A percentile compares a stretch with the other conserved stretches of the same genome.
phyloP scores from a whole-genome alignment of 257 asterid genomes.

The Capsicum pubescens region DNA sequence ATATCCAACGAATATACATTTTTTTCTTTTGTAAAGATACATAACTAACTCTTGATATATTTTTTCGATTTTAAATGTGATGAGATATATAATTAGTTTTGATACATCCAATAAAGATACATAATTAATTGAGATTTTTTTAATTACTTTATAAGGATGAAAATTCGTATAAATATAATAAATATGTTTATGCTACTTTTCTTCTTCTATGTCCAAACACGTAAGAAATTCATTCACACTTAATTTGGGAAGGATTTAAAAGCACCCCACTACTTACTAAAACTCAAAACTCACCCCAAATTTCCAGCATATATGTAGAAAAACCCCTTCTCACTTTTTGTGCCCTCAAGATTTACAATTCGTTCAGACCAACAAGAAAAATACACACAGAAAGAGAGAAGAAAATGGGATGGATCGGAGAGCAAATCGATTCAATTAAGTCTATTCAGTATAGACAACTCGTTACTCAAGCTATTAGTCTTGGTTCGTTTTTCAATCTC shows the following conservation, averaged over 20 bases:
- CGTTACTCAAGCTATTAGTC: conserved; percentile 79
- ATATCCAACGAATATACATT: no score
- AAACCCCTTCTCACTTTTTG: neutral
- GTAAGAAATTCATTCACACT: no score
- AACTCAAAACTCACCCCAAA: neutral
- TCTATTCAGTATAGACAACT: conserved; percentile 85
- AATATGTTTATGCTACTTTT: no score
- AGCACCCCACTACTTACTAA: neutral
- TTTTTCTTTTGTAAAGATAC: no score
- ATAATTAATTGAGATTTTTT: no score
- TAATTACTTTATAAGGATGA: no score
- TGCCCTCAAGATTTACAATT: neutral
- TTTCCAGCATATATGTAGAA: neutral
- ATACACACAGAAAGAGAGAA: neutral
- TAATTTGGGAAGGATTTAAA: neutral
- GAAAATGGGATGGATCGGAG: conserved; percentile 94
- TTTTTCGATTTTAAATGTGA: no score
- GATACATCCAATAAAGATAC: no score
- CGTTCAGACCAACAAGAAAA: neutral
- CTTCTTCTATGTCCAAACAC: no score
- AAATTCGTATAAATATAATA: no score
- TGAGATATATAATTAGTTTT: no score
- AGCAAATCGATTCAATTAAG: conserved; percentile 90
- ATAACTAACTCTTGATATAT: no score
- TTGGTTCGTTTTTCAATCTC: conserved; percentile 55